These are phyloP conservation scores for Escovopsis sp. DNA, from an alignment of 2,329 filamentous ascomycete genomes.

Conservation along the genomic window DNA sequence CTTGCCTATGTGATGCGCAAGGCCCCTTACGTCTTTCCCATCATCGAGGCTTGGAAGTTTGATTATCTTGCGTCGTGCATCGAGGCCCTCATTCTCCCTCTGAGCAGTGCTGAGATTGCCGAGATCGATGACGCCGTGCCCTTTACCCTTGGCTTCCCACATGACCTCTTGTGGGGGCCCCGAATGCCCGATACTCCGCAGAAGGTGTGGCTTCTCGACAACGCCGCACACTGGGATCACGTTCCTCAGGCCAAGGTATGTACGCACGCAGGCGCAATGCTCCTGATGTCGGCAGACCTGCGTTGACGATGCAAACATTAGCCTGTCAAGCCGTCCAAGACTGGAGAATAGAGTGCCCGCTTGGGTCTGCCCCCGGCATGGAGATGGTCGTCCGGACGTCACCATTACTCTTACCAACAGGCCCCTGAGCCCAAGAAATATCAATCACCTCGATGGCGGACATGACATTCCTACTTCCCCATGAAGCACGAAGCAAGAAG, in stretches of 20 bases:
- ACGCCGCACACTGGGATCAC: conserved; percentile 36
- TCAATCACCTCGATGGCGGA: not conserved
- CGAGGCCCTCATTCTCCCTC: conserved; percentile 34
- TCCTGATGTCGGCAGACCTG: conserved; percentile 1
- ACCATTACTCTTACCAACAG: not conserved
- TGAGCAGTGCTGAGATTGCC: conserved; percentile 38
- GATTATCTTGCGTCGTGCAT: conserved; percentile 48
- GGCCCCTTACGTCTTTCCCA: conserved; percentile 50
- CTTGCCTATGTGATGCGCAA: conserved; percentile 63
- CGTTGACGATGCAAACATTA: conserved; percentile 5
- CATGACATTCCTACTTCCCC: not conserved
- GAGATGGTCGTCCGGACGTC: conserved; percentile 16
- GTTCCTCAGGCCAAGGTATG: conserved; percentile 25
- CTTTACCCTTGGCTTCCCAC: conserved; percentile 54
- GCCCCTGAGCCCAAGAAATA: not conserved
- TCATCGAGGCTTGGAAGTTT: conserved; percentile 43
- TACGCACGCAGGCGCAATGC: not conserved
- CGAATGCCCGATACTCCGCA: conserved; percentile 21
- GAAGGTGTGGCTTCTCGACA: conserved; percentile 28
- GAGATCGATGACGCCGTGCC: conserved; percentile 38
- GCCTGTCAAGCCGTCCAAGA: conserved; percentile 26
- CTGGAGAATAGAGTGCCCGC: conserved; percentile 26
- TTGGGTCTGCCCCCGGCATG: conserved; percentile 14
- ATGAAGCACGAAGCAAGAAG: too few species aligned
- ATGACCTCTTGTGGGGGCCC: conserved; percentile 37